Conservation (phyloP, 768 basidiomycete genomes). For the Tubosaeta sp. region DNA sequence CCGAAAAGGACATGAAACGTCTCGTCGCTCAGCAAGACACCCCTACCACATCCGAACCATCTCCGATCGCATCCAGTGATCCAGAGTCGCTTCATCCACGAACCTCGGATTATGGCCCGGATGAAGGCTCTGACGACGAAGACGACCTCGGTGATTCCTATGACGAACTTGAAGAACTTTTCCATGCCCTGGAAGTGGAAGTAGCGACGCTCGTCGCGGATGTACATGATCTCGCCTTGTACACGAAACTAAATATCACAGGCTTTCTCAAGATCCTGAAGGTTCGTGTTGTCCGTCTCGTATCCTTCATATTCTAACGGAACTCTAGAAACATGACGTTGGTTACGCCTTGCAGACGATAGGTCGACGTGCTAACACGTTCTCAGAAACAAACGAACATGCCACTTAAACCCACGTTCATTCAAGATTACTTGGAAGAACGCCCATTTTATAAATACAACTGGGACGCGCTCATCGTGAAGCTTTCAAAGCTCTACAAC, state of each 20-base stretch:
- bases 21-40: constrained; percentile 60
- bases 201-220: constrained; percentile 93
- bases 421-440: constrained; percentile 88
- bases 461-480: constrained; percentile 94
- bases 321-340: constrained; percentile 86
- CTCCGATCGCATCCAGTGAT: constrained; percentile 35
- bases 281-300: constrained; percentile 36
- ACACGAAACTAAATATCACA: constrained; percentile 96
- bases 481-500: constrained; percentile 91
- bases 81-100: constrained; percentile 52
- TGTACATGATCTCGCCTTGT: constrained; percentile 85
- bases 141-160: constrained; percentile 51
- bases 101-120: constrained; percentile 44
- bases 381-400: constrained; percentile 87
- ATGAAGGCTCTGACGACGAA: constrained; percentile 66
- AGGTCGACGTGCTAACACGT: constrained; percentile 7
- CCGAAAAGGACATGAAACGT: constrained; percentile 75
- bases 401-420: constrained; percentile 80
- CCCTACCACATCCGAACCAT: constrained; percentile 21
- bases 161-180: constrained; percentile 80
- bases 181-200: constrained; percentile 86
- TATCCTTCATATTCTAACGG: constrained; percentile 6
- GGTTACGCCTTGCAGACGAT: constrained; percentile 14
- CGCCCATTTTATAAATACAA: constrained; percentile 97
- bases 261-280: constrained; percentile 99